Evolutionary conservation across 805 yeast genomes (phyloP).

Genomic region (Wickerhamiella vanderwaltii): DNA sequence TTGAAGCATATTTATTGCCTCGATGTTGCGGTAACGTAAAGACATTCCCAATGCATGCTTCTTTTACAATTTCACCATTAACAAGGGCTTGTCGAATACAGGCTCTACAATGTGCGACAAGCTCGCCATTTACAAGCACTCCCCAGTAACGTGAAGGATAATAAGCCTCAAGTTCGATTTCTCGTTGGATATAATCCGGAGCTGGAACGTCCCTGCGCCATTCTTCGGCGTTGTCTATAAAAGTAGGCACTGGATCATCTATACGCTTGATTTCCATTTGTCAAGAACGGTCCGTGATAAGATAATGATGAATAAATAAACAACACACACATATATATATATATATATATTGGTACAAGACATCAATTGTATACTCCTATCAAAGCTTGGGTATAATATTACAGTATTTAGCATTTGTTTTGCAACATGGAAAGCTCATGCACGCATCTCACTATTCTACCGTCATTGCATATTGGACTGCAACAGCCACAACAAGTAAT

Average conservation of each 20-base stretch:
- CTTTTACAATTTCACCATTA: slow-evolving; percentile 18
- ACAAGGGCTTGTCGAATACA: slow-evolving; percentile 29
- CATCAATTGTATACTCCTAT: too few relatives aligned
- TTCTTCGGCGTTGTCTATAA: neutral
- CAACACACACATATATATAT: too few relatives aligned
- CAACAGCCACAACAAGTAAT: slow-evolving; percentile 1
- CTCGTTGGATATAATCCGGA: slow-evolving; percentile 5
- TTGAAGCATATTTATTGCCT: slow-evolving; percentile 43
- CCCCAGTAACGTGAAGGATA: slow-evolving; percentile 11
- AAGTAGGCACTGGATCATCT: slow-evolving; percentile 4
- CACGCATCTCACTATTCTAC: neutral
- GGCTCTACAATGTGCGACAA: slow-evolving; percentile 36
- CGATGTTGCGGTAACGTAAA: slow-evolving; percentile 39
- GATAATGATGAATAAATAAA: too few relatives aligned
- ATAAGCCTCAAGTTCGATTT: slow-evolving; percentile 4
- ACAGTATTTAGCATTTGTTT: too few relatives aligned
- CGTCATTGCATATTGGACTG: neutral
- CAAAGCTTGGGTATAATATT: too few relatives aligned
- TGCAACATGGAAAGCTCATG: too few relatives aligned
- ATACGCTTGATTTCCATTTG: neutral
- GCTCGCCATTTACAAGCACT: slow-evolving; percentile 1
- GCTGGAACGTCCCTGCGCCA: slow-evolving; percentile 6
- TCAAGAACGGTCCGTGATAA: too few relatives aligned
- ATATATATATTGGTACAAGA: too few relatives aligned
- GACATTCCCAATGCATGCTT: slow-evolving; percentile 43